These are phyloP conservation scores for Artemisia tridentata DNA, from an alignment of 129 eudicot genomes.

Conservation along the genomic window DNA sequence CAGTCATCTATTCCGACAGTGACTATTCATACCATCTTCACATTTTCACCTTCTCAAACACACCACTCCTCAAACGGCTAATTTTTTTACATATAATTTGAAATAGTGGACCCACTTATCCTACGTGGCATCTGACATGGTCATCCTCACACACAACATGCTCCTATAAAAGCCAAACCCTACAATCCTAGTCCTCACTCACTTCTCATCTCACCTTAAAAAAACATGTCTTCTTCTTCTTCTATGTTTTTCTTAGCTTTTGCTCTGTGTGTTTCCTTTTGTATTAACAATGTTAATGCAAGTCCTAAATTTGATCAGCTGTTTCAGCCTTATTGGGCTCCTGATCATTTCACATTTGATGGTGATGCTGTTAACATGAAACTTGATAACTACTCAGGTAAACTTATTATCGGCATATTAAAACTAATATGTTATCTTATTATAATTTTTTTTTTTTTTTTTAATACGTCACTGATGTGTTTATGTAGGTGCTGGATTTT, in stretches of 20 bases:
- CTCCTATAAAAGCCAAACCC: slow-evolving; percentile 28
- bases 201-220: neutral
- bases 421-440: no score
- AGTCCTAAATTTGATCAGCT: slow-evolving; percentile 62
- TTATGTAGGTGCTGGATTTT: slow-evolving; percentile 88
- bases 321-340: slow-evolving; percentile 84
- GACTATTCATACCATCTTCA: slow-evolving; percentile 39
- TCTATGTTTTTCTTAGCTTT: neutral
- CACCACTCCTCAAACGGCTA: slow-evolving; percentile 49
- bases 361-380: slow-evolving; percentile 86
- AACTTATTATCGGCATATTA: no score
- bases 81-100: slow-evolving; percentile 24
- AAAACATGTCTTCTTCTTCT: no score
- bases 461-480: neutral
- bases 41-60: slow-evolving; percentile 27
- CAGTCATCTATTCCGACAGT: slow-evolving; percentile 40
- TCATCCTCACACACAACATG: slow-evolving; percentile 10
- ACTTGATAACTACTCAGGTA: slow-evolving; percentile 87
- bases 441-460: no score
- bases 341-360: slow-evolving; percentile 64
- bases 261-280: slow-evolving; percentile 9
- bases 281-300: slow-evolving; percentile 17
- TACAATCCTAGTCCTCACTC: neutral
- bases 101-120: slow-evolving; percentile 8
- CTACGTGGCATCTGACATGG: slow-evolving; percentile 27